phyloP scores from a whole-genome alignment of 208 protist species.

The Wallacemonas sp. region DNA sequence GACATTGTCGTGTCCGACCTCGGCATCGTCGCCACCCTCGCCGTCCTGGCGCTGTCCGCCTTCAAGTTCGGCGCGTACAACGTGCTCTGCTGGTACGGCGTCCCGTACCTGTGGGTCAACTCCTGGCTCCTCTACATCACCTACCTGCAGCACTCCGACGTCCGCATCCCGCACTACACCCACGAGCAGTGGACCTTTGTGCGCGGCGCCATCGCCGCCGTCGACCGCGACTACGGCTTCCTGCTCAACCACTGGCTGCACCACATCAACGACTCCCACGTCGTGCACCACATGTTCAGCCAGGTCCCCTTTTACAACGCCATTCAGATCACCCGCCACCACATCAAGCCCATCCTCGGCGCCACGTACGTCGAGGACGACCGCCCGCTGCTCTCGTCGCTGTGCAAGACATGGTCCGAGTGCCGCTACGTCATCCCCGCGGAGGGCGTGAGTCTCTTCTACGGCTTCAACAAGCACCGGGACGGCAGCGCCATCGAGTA shows the following conservation, averaged over 20 bases:
- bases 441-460: slow-evolving; percentile 75
- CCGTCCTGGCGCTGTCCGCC: slow-evolving; percentile 36
- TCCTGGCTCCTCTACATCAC: slow-evolving; percentile 93
- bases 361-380: slow-evolving; percentile 74
- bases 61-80: slow-evolving; percentile 60
- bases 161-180: slow-evolving; percentile 90
- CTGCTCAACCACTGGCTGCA: slow-evolving; percentile 88
- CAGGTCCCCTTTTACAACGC: slow-evolving; percentile 95
- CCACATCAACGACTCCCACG: slow-evolving; percentile 95
- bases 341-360: slow-evolving; percentile 74
- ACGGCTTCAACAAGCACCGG: slow-evolving; percentile 42
- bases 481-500: slow-evolving; percentile 11
- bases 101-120: slow-evolving; percentile 90
- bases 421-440: slow-evolving; percentile 82
- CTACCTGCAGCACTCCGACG: slow-evolving; percentile 94
- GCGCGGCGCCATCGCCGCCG: slow-evolving; percentile 89
- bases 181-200: slow-evolving; percentile 93
- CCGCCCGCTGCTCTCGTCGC: slow-evolving; percentile 39
- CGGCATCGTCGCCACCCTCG: slow-evolving; percentile 59
- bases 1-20: slow-evolving; percentile 79
- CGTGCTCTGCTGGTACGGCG: slow-evolving; percentile 78
- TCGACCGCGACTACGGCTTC: slow-evolving; percentile 91
- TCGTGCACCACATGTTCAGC: slow-evolving; percentile 95
- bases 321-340: slow-evolving; percentile 75
- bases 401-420: slow-evolving; percentile 53